phyloP scores from a whole-genome alignment of 2,329 filamentous ascomycete genomes.

The Zymoseptoria tritici region DNA sequence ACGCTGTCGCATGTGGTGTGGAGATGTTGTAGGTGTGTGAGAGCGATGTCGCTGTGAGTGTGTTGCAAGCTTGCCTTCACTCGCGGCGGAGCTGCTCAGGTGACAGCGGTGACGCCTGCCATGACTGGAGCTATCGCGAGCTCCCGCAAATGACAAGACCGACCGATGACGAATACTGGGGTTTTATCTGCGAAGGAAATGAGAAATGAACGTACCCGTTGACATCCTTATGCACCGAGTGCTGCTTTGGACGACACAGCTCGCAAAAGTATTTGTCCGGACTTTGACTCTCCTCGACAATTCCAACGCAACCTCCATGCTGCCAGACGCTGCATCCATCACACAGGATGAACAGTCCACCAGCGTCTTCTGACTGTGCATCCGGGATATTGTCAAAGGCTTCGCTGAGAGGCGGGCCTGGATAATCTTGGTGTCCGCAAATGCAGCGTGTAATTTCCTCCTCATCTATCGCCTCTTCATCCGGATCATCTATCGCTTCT shows the following conservation, averaged over 20 bases:
- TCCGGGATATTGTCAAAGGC: slow-evolving; percentile 39
- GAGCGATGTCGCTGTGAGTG: background rate
- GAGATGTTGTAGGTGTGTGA: background rate
- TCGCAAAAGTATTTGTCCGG: slow-evolving; percentile 99
- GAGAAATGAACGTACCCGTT: slow-evolving; percentile 67
- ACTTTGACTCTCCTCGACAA: slow-evolving; percentile 86
- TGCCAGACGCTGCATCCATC: slow-evolving; percentile 98
- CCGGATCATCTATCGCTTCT: slow-evolving; percentile 44
- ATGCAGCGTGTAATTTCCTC: slow-evolving; percentile 94
- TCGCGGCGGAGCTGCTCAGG: slow-evolving; percentile 1
- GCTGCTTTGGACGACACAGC: slow-evolving; percentile 82
- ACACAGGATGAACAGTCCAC: slow-evolving; percentile 95
- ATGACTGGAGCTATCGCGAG: background rate
- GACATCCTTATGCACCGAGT: slow-evolving; percentile 69
- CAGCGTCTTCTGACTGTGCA: slow-evolving; percentile 70
- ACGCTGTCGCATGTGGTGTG: background rate
- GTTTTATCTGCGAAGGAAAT: background rate
- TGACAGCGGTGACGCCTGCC: background rate
- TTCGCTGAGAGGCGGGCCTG: slow-evolving; percentile 62
- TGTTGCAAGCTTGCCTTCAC: slow-evolving; percentile 1
- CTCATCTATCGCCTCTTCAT: slow-evolving; percentile 58
- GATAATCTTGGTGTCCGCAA: slow-evolving; percentile 91
- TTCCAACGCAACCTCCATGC: slow-evolving; percentile 93
- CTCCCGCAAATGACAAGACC: background rate
- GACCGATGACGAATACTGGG: background rate